Conservation (phyloP, 306 rosid genomes). For the Medicago arabica region DNA sequence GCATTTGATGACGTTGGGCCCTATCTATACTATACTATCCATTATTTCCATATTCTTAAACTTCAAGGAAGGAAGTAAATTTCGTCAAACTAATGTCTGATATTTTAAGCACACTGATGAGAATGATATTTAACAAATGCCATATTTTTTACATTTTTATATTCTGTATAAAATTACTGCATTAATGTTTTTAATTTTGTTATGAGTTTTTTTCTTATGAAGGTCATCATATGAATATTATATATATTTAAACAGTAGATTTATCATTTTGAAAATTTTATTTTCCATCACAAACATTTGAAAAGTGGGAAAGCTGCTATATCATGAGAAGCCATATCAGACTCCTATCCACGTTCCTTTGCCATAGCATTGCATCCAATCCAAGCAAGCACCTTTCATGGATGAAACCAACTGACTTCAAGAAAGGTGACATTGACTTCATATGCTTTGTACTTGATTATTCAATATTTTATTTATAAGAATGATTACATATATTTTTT, state of each 20-base stretch:
- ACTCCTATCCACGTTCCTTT: background rate
- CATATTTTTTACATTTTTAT: no score
- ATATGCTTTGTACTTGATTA: background rate
- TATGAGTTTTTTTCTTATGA: no score
- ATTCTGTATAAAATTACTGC: no score
- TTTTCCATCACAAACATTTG: no score
- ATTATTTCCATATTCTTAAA: background rate
- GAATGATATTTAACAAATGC: background rate
- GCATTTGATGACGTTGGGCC: background rate
- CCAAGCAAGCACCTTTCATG: constrained; percentile 12
- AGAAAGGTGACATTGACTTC: background rate
- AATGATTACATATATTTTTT: background rate
- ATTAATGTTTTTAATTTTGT: no score
- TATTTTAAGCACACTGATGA: background rate
- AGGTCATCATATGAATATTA: no score
- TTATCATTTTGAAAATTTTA: no score
- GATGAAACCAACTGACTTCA: background rate
- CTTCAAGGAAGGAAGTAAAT: background rate
- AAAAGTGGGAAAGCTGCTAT: background rate
- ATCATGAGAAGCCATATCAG: background rate
- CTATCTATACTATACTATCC: background rate
- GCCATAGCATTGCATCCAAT: background rate
- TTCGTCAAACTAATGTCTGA: background rate
- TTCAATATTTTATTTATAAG: background rate
- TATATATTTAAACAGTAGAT: no score